A percentile compares a stretch with the other conserved stretches of the same genome.
phyloP scores from a whole-genome alignment of 164 flowering plant genomes.

The Macadamia integrifolia region DNA sequence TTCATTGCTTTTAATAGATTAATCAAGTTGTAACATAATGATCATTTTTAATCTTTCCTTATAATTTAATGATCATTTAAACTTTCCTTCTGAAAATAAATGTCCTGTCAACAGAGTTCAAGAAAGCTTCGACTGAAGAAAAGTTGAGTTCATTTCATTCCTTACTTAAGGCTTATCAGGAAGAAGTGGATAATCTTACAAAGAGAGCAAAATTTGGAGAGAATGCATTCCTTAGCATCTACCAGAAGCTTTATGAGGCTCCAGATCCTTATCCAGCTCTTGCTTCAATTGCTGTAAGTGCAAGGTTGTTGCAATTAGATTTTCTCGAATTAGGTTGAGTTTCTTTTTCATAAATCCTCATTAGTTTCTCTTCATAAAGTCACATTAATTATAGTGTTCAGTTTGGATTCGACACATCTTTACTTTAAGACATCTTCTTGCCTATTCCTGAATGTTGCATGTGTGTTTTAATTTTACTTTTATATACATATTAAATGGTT shows the following conservation, averaged over 20 bases:
- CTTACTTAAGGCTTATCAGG: slow-evolving; percentile 92
- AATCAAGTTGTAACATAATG: background rate
- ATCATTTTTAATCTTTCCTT: no score
- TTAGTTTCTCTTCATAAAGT: no score
- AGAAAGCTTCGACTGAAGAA: slow-evolving; percentile 87
- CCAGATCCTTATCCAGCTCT: slow-evolving; percentile 98
- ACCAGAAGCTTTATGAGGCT: slow-evolving; percentile 97
- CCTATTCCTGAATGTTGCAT: no score
- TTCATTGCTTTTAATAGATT: background rate
- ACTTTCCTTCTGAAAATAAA: background rate
- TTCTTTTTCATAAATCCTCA: no score
- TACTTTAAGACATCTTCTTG: no score
- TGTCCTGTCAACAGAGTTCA: slow-evolving; percentile 57
- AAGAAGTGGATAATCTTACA: slow-evolving; percentile 97
- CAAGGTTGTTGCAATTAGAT: background rate
- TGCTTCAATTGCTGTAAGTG: slow-evolving; percentile 81
- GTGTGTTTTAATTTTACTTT: no score
- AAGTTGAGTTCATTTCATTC: slow-evolving; percentile 82
- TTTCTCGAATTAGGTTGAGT: no score
- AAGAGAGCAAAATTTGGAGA: slow-evolving; percentile 98
- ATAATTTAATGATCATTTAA: background rate
- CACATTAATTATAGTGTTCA: no score
- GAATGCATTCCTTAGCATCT: slow-evolving; percentile 95
- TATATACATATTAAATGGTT: no score
- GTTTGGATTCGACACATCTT: no score